Evolutionary conservation across 805 yeast genomes (phyloP).

Genomic region (Kodamaea laetipori): DNA sequence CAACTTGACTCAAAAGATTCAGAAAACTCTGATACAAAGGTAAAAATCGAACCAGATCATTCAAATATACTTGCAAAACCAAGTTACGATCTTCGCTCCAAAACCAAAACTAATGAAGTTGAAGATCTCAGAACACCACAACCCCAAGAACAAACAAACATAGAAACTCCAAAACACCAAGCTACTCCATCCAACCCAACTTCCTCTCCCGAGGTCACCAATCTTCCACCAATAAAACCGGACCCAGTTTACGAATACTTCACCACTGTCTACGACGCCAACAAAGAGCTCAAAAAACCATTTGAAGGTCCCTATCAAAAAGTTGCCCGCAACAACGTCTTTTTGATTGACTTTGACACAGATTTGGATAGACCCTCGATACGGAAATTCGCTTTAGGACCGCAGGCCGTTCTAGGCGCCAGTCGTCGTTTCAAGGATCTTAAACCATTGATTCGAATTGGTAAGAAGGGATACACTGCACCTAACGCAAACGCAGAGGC

Average conservation of each 20-base stretch:
- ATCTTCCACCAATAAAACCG: constrained; percentile 15
- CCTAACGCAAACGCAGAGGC: constrained; percentile 32
- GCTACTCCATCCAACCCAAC: not conserved
- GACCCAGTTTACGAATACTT: constrained; percentile 5
- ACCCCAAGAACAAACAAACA: not conserved
- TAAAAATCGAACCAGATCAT: no score
- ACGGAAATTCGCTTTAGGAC: constrained; percentile 56
- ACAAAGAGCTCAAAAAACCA: constrained; percentile 5
- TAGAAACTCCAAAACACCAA: not conserved
- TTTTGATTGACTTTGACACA: constrained; percentile 51
- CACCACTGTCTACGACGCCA: constrained; percentile 4
- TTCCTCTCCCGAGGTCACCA: constrained; percentile 21
- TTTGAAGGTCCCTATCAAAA: constrained; percentile 73
- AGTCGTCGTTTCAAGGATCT: constrained; percentile 55
- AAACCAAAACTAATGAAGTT: no score
- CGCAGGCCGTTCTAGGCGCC: constrained; percentile 54
- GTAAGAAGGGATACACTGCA: constrained; percentile 36
- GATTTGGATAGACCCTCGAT: constrained; percentile 31
- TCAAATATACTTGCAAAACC: no score
- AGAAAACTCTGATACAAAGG: no score
- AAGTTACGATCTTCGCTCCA: no score
- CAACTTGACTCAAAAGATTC: no score
- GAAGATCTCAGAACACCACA: not conserved
- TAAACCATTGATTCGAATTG: constrained; percentile 51
- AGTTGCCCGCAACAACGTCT: constrained; percentile 56